Conservation (phyloP, 345 rosid genomes). For the Turnera subulata region DNA sequence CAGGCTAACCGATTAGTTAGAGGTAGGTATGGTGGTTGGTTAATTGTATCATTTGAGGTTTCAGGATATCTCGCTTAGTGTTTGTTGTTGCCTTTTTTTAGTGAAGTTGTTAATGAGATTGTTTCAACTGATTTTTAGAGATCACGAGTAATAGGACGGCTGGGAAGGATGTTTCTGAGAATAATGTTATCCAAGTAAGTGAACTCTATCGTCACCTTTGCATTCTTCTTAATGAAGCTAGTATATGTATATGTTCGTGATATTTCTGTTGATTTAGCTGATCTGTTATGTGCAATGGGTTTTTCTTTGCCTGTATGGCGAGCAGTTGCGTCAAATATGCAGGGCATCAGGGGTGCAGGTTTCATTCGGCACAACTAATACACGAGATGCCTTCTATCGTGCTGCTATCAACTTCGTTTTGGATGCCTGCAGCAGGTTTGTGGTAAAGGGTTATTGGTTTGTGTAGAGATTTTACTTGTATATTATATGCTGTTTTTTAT, state of each 20-base stretch:
- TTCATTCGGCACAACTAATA: slow-evolving; percentile 69
- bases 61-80: slow-evolving; percentile 13
- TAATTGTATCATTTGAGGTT: slow-evolving; percentile 1
- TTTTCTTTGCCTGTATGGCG: slow-evolving; percentile 29
- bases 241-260: not conserved
- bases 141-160: slow-evolving; percentile 64
- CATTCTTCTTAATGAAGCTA: too few species aligned
- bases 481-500: not conserved
- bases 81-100: too few species aligned
- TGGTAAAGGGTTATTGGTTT: slow-evolving; percentile 7
- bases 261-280: too few species aligned
- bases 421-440: slow-evolving; percentile 66
- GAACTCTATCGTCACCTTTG: too few species aligned
- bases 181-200: slow-evolving; percentile 80
- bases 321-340: slow-evolving; percentile 95
- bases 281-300: too few species aligned
- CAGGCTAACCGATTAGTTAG: slow-evolving; percentile 76
- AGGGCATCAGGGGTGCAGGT: slow-evolving; percentile 74
- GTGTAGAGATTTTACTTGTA: not conserved
- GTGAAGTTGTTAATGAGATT: slow-evolving; percentile 31
- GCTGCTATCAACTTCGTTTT: slow-evolving; percentile 61
- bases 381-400: slow-evolving; percentile 78
- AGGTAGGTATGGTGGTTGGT: slow-evolving; percentile 57
- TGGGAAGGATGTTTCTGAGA: slow-evolving; percentile 64
- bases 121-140: slow-evolving; percentile 50